These are phyloP conservation scores for Irpex sp. DNA, from an alignment of 1,284 basidiomycete genomes.

Conservation along the genomic window DNA sequence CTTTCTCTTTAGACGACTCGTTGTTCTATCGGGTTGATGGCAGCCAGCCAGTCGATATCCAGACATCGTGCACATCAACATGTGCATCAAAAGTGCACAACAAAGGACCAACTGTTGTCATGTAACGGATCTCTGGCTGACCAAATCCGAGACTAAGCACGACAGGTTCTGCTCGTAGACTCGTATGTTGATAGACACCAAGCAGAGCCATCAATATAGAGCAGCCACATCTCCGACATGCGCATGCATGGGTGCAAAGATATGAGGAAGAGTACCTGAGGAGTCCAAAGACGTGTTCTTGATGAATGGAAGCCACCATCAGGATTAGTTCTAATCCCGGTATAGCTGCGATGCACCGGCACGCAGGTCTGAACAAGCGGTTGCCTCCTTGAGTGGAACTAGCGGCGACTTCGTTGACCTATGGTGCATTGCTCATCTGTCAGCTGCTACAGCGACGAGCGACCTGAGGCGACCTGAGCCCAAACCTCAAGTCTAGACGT, in stretches of 20 bases:
- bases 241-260: neutral
- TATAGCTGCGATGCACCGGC: conserved; percentile 4
- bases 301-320: conserved; percentile 9
- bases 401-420: neutral
- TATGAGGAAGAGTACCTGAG: neutral
- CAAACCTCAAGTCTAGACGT: neutral
- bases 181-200: neutral
- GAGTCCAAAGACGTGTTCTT: neutral
- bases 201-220: neutral
- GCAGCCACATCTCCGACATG: neutral
- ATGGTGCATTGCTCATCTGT: neutral
- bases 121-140: neutral
- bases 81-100: neutral
- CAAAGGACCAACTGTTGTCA: neutral
- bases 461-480: neutral
- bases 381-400: neutral
- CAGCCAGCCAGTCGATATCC: neutral
- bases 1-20: neutral
- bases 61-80: neutral
- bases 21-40: neutral
- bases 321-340: conserved; percentile 2
- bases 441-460: neutral
- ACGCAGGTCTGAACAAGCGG: neutral
- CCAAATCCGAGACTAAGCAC: neutral
- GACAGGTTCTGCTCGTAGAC: neutral